Evolutionary conservation across 1,284 basidiomycete genomes (phyloP).

Genomic region (Polyporus tsugae): DNA sequence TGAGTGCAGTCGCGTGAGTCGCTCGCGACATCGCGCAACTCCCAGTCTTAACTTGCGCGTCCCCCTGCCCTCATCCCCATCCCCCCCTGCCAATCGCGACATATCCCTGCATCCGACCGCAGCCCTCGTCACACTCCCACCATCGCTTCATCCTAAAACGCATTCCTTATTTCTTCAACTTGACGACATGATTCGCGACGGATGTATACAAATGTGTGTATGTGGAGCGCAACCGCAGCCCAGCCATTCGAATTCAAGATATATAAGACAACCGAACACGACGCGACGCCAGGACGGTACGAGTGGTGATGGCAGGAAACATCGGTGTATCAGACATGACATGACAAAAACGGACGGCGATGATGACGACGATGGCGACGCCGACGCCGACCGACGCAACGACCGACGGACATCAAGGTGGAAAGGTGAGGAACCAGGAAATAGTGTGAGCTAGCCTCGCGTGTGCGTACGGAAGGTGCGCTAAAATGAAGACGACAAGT

Average conservation of each 20-base stretch:
- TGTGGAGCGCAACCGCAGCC: constrained; percentile 24
- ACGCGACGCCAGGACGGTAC: constrained; percentile 22
- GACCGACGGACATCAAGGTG: constrained; percentile 15
- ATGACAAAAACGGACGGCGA: constrained; percentile 1
- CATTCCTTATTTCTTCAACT: constrained; percentile 4
- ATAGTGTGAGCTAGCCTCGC: neutral
- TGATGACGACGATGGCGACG: neutral
- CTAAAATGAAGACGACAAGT: constrained; percentile 25
- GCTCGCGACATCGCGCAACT: constrained; percentile 39
- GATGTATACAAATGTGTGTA: neutral
- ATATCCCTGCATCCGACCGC: neutral
- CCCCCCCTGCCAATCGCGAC: constrained; percentile 14
- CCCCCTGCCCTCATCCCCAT: neutral
- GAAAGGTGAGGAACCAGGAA: neutral
- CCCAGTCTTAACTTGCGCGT: neutral
- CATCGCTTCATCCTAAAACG: neutral
- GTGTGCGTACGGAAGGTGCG: neutral
- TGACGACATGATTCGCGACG: constrained; percentile 5
- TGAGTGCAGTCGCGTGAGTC: constrained; percentile 35
- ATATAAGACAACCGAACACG: constrained; percentile 33
- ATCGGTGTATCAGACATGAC: constrained; percentile 22
- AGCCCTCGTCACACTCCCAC: neutral
- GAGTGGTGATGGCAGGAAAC: constrained; percentile 16
- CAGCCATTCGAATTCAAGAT: constrained; percentile 37
- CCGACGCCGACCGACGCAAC: constrained; percentile 12